phyloP scores from a whole-genome alignment of 805 yeast genomes.

The Cyberlindnera euphorbiae region DNA sequence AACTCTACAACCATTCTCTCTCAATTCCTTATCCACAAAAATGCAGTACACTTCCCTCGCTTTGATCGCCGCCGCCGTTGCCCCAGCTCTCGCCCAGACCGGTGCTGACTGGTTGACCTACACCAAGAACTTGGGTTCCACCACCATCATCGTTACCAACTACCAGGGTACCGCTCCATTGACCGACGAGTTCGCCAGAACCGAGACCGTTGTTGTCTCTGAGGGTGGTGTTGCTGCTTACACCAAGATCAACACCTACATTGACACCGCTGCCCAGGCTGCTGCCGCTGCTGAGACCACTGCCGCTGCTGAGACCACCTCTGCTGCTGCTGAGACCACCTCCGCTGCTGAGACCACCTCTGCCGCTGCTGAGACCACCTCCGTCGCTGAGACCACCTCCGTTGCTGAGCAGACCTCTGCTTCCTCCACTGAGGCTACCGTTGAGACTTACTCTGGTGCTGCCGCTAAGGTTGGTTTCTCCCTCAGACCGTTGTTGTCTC shows the following conservation, averaged over 20 bases:
- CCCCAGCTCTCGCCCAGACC: conserved; percentile 16
- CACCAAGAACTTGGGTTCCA: conserved; percentile 6
- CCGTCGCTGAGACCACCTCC: background rate
- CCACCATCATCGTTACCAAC: conserved; percentile 3
- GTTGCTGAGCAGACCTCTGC: background rate
- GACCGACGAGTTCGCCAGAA: conserved; percentile 1
- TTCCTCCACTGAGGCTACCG: background rate
- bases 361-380: background rate
- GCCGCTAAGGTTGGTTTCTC: conserved; percentile 2
- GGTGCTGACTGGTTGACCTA: conserved; percentile 17
- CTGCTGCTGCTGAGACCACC: background rate
- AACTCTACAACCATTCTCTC: too few relatives aligned
- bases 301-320: background rate
- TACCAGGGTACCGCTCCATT: conserved; percentile 4
- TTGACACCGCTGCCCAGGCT: background rate
- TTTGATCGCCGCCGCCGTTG: conserved; percentile 4
- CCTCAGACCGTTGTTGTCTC: conserved; percentile 3
- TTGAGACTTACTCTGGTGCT: background rate
- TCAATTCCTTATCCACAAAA: too few relatives aligned
- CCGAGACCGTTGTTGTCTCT: conserved; percentile 3
- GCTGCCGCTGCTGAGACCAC: conserved; percentile 1
- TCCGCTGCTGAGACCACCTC: background rate
- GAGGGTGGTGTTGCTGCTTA: conserved; percentile 2
- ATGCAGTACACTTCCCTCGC: conserved; percentile 3
- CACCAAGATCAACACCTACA: conserved; percentile 3